phyloP scores from a whole-genome alignment of 2,329 filamentous ascomycete genomes.

The Aschersonia sp. region DNA sequence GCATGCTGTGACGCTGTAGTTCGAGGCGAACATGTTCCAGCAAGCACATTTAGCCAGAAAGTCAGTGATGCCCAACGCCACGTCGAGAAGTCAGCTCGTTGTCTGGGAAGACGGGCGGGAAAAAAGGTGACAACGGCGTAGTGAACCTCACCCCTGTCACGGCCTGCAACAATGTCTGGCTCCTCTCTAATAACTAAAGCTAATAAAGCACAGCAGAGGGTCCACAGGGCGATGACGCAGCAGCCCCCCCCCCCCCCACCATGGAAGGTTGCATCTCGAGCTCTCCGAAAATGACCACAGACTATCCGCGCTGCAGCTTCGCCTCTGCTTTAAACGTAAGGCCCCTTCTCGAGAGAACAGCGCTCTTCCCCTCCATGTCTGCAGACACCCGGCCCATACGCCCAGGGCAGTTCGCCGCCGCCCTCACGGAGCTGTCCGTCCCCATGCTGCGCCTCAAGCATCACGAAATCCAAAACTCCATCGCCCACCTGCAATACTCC shows the following conservation, averaged over 20 bases:
- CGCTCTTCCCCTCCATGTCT: conserved; percentile 34
- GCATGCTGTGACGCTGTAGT: conserved; percentile 12
- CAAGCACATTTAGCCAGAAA: background rate
- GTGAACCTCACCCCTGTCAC: no score
- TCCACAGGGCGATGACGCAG: no score
- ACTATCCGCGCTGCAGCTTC: no score
- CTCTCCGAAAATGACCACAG: no score
- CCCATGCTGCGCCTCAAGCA: conserved; percentile 58
- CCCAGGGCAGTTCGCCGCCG: conserved; percentile 47
- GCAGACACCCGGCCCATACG: conserved; percentile 46
- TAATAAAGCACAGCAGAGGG: no score
- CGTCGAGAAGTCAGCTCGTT: background rate
- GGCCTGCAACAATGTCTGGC: no score
- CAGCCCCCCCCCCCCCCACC: no score
- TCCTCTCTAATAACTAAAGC: no score
- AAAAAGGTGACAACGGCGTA: no score
- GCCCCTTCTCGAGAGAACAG: no score
- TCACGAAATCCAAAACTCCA: conserved; percentile 61
- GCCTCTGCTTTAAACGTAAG: no score
- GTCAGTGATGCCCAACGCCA: background rate
- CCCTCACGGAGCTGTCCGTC: conserved; percentile 51
- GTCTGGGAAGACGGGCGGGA: background rate
- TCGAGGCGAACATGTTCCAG: conserved; percentile 8
- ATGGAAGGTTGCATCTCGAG: no score
- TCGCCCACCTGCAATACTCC: conserved; percentile 58